These are phyloP conservation scores for Aspergillus carlsbadensis DNA, from an alignment of 495 filamentous ascomycete species.

Conservation along the genomic window DNA sequence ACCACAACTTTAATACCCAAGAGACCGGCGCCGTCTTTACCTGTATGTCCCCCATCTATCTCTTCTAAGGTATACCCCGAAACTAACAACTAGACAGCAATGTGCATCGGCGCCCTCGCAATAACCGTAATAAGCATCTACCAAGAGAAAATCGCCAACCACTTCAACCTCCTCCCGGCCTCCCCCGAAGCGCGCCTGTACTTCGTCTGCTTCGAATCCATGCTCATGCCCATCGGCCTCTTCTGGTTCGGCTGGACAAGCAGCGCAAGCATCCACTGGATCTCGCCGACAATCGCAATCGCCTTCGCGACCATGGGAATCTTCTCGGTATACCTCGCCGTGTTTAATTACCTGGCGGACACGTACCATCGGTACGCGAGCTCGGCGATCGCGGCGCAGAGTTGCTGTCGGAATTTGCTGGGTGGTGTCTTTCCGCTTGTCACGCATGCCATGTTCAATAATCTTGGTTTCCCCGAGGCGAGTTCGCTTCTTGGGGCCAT, in stretches of 20 bases:
- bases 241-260: conserved; percentile 84
- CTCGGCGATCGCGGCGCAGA: conserved; percentile 85
- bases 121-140: conserved; percentile 73
- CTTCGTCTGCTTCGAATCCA: conserved; percentile 73
- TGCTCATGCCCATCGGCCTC: conserved; percentile 68
- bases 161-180: conserved; percentile 42
- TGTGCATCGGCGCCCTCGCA: conserved; percentile 65
- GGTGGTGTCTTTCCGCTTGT: conserved; percentile 82
- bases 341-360: conserved; percentile 95
- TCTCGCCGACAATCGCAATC: conserved; percentile 70
- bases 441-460: conserved; percentile 66
- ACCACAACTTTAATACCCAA: conserved; percentile 66
- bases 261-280: conserved; percentile 68
- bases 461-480: conserved; percentile 70
- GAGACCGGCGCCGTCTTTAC: conserved; percentile 72
- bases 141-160: conserved; percentile 57
- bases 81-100: conserved; percentile 38
- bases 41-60: conserved; percentile 27
- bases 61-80: background rate
- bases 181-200: conserved; percentile 80
- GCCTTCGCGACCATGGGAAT: conserved; percentile 82
- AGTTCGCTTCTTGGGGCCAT: conserved; percentile 76
- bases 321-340: conserved; percentile 82
- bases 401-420: conserved; percentile 79
- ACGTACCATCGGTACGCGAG: conserved; percentile 82